Conservation (phyloP, 2,329 filamentous ascomycete species). For the Paraconiothyrium brasiliense region DNA sequence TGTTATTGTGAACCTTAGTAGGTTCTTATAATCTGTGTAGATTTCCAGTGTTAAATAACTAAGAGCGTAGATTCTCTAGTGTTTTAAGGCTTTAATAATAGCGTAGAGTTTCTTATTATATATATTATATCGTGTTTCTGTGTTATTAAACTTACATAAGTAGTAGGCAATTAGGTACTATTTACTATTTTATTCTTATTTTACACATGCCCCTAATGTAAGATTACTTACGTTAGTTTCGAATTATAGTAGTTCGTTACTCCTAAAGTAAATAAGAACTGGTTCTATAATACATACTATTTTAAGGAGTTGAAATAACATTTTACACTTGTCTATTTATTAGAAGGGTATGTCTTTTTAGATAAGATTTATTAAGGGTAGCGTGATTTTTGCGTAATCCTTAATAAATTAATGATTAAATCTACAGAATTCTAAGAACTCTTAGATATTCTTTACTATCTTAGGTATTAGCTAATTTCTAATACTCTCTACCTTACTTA, state of each 20-base stretch:
- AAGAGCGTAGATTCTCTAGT: too few species aligned
- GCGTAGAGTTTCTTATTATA: too few species aligned
- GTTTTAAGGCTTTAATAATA: too few species aligned
- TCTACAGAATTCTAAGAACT: not conserved
- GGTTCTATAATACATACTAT: slow-evolving; percentile 9
- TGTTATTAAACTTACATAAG: slow-evolving; percentile 13
- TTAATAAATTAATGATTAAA: slow-evolving; percentile 6
- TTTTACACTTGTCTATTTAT: not conserved
- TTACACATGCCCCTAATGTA: not conserved
- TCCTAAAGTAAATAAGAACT: not conserved
- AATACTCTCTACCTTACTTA: slow-evolving; percentile 10
- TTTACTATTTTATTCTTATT: slow-evolving; percentile 8
- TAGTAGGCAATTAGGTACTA: slow-evolving; percentile 17
- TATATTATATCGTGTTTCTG: slow-evolving; percentile 15
- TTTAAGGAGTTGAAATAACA: slow-evolving; percentile 2
- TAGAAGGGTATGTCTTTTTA: slow-evolving; percentile 5
- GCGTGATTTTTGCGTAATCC: not conserved
- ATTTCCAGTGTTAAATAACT: too few species aligned
- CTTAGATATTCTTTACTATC: slow-evolving; percentile 5
- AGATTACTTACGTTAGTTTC: slow-evolving; percentile 5
- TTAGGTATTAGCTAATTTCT: slow-evolving; percentile 1
- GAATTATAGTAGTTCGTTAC: not conserved
- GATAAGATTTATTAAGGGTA: slow-evolving; percentile 1
- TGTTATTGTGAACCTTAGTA: too few species aligned
- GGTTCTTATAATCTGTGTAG: too few species aligned